Base-by-base conservation (phyloP, 805 yeast species). In the Metschnikowia continentalis region DNA sequence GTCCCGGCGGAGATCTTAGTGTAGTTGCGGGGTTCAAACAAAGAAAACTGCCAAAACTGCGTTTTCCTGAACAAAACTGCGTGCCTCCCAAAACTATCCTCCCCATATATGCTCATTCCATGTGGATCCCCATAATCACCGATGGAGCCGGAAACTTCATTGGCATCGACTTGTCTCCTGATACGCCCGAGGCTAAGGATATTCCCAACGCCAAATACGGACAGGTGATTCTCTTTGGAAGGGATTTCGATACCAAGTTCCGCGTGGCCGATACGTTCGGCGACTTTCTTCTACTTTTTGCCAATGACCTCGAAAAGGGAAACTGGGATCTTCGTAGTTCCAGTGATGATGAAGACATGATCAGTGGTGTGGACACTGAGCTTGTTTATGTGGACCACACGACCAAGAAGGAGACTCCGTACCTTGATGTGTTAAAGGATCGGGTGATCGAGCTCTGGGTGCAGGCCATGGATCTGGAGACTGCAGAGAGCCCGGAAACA, bases 121-220 rank as follows among this genome's bases (percentile, higher is more conserved):
- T 80, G 61, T 92, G 99, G 99, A 83, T 92, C 52, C 98, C 99
- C 3, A 68, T 92, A 47, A 82, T 88, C 36, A 89, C 92, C 45
- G 99, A 92, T 66, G 83, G 81, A 48, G 85, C 83, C 20, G 99
- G 99, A 42, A 92, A 92, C 71, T 91, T 90, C 67, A 84, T 92
- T 56, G 99, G 90, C 47, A 74, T 94, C 14, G 99, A 92, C 70
- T 76, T 92, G 53, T 66, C 74, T 8, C 51, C 52, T 1, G 56
- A 51, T 3, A 38, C 54, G 3, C 15, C 48, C 8, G 53, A 50
- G 13, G 52, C 50, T 2, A 6, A 41, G 3, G 37, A 42, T 42
- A 39, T 52, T 8, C 43, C 52, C 15, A 35, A 46, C 0, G 74
- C 73, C 1, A 77, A 74, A 51, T 83, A 87, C 80, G 99, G 98